phyloP scores from a whole-genome alignment of 129 eudicot species.

The Helianthus annuus region HanXRQr2.0-SUNRISE NC_035433.2:149464369-149464868 shows the following conservation, averaged over 20 bases:
- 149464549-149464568: constrained; percentile 77
- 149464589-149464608: constrained; percentile 90
- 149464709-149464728: constrained; percentile 90
- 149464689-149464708: constrained; percentile 5
- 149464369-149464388: constrained; percentile 91
- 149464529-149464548: constrained; percentile 38
- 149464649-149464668: constrained; percentile 24
- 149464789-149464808: constrained; percentile 74
- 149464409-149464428: constrained; percentile 80
- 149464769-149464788: constrained; percentile 81
- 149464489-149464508: constrained; percentile 71
- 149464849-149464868: constrained; percentile 55
- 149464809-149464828: constrained; percentile 59
- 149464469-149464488: constrained; percentile 85
- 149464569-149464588: constrained; percentile 73
- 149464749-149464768: constrained; percentile 60
- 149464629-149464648: constrained; percentile 57
- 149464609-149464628: constrained; percentile 87
- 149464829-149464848: constrained; percentile 35
- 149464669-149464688: neutral
- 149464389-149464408: constrained; percentile 90
- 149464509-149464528: constrained; percentile 51
- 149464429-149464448: constrained; percentile 84
- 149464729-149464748: constrained; percentile 78
- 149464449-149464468: constrained; percentile 68